Evolutionary conservation across 164 flowering plant species (phyloP), one percentile per base, ranked within the genome.

Genomic region (Vitis cinerea): DNA sequence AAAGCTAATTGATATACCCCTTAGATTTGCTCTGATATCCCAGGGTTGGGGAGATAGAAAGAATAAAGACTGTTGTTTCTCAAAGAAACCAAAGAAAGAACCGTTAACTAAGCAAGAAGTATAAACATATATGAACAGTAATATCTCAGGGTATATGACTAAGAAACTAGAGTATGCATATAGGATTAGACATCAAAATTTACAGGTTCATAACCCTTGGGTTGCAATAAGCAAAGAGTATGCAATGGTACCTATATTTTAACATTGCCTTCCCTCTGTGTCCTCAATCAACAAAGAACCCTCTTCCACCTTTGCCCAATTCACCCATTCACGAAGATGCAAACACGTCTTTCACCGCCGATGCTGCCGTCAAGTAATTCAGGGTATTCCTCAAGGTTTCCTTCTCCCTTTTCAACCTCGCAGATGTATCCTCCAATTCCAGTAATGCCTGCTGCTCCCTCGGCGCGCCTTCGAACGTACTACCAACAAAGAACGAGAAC

Each of bases 391-490:
- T 75, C 85, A 94, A 67, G 1, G 97, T 94, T 77, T 94, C 97
- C 84, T 87, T 94, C 83, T 94, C 99, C 30, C 99, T 86, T 80
- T 85, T 90, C 80, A 94, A 72, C 69, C 99, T 84, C 54, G 85
- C 72, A 0, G 91, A 94, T 3, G 98, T 90, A 55, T 94, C 99
- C 72, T 92, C 99, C 78, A 94, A 70, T 59, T 94, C 99, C 67
- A 94, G 85, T 78, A 94, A 70, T 16, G 97, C 97, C 81, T 94
- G 99, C 85, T 94, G 99, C 84, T 94, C 99, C 71, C 91, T 79
- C 2, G 97, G 97, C 12, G 97, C 99, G 1, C 99, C 99, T 62
- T 94, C 99, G 63, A 94, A 94, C 10, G 99, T 92, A 70, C 97
- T 90, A 30, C 91, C 99, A 0, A 94, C 99, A 66, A 94, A 94